Evolutionary conservation across 495 filamentous ascomycete genomes (phyloP), one percentile per base, ranked within the genome.

Genomic region (Daldinia concentrica): DNA sequence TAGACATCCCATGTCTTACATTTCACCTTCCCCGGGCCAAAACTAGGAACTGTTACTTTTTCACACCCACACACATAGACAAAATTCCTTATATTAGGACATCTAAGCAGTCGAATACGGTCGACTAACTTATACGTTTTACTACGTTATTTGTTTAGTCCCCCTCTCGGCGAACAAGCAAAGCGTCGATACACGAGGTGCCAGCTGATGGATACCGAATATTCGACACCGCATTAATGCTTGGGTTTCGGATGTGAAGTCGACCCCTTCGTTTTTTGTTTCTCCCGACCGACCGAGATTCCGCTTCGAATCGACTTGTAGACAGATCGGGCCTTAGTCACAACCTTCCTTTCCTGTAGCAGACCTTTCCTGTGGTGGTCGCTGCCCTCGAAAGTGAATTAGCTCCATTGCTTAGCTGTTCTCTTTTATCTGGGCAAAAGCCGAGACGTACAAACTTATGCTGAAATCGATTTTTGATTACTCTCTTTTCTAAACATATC

Each of bases 191-290:
- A 30, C 29, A 24, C 17, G 55, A 58, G 32, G 37, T 50, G 51
- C n/a, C 37, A 71, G 39, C 14, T 55, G 17, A 59, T 60, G 26
- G 57, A 15, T 19, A 29, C 58, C 50, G 56, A 64, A 32, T 56
- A 37, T 43, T 67, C 36, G 66, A 58, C 24, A 68, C 56, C 37
- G 70, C 70, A 72, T 72, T 72, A 57, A 72, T 68, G 64, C 56
- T 68, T 72, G 58, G 62, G 66, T 73, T 69, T 73, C 71, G 71
- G 71, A 69, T 73, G 62, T 69, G 39, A 62, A 62, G 57, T 73
- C 50, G 66, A 69, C 51, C 58, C 66, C 57, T 52, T 66, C 62
- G 62, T 72, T 69, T 69, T 24, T 66, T 69, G 43, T 48, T 66
- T 66, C 60, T 64, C 43, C 58, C 62, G 50, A 65, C 27, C 58